Base-by-base conservation (phyloP, 768 basidiomycete species). In the Hericium erinaceus region DNA sequence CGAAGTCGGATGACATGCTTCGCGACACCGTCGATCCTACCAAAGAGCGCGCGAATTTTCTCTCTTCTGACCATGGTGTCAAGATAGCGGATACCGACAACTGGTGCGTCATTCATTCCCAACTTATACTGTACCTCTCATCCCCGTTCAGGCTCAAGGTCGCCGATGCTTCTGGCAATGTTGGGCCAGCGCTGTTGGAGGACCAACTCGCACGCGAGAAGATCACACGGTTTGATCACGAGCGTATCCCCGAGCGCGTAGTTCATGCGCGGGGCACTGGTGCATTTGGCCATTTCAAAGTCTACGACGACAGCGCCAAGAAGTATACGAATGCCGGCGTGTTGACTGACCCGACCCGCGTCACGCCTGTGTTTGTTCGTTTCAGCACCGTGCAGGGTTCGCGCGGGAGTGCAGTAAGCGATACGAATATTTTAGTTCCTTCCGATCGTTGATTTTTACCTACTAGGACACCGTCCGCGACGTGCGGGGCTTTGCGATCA, bases 301-400 rank as follows among this genome's bases (percentile, higher is more conserved):
- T 88, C 3, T 79, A 74, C 54, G 83, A 90, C 68, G 74, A 82
- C 57, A 71, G 80, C 18, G 83, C 92, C 48, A 77, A 81, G 3
- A 85, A 89, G 62, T 83, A 85, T 68, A 89, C 89, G 3, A 77
- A 67, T 56, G 88, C 92, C 0, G 71, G 74, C 7, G 85, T 89
- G 15, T 69, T 94, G 61, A 89, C 84, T n/a, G 89, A 92, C 64
- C 70, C 89, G 0, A 78, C 80, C 41, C 77, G 85, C 50, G 79
- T 77, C 0, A 95, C 90, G 0, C 85, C 92, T 0, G 78, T 82
- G 4, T 94, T 93, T 66, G 76, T 88, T 22, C 82, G 93, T 38
- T 94, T 95, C 75, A 87, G 84, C 57, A 95, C 92, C 0, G 93
- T 95, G 0, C 82, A 85, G 60, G 91, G 92, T 1, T 79, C 85